Evolutionary conservation across 768 basidiomycete genomes (phyloP).

Genomic region (Russula virescens): DNA sequence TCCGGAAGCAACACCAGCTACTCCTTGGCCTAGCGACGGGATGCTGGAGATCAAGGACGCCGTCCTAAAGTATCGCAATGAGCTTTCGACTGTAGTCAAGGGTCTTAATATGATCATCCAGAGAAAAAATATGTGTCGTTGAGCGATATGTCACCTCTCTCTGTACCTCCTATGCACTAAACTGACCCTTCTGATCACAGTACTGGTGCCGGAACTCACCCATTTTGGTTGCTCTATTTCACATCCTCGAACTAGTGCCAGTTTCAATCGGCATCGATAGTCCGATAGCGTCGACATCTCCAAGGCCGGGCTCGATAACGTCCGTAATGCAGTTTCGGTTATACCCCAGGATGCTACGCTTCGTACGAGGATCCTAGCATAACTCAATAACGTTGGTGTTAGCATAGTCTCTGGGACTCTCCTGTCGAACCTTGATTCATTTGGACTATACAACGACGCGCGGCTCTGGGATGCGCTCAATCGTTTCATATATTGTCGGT

Average conservation of each 20-base stretch:
- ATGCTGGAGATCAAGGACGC: constrained; percentile 69
- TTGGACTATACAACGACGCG: constrained; percentile 71
- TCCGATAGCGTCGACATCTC: constrained; percentile 59
- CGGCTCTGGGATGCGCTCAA: constrained; percentile 83
- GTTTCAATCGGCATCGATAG: constrained; percentile 78
- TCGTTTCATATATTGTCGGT: constrained; percentile 79
- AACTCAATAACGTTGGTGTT: no score
- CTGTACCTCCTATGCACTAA: not conserved
- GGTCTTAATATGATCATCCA: constrained; percentile 64
- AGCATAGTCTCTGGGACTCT: constrained; percentile 68
- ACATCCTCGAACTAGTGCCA: constrained; percentile 72
- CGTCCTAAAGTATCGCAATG: constrained; percentile 76
- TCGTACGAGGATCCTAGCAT: no score
- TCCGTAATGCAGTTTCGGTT: constrained; percentile 60
- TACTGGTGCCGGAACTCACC: constrained; percentile 88
- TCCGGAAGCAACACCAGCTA: constrained; percentile 52
- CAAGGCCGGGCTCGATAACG: constrained; percentile 69
- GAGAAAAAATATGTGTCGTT: constrained; percentile 88
- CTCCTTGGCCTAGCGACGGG: constrained; percentile 72
- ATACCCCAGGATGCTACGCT: no score
- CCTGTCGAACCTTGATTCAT: constrained; percentile 86
- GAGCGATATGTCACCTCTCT: constrained; percentile 42
- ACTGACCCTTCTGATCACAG: constrained; percentile 20
- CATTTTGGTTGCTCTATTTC: constrained; percentile 83
- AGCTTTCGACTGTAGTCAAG: constrained; percentile 83